Conservation (phyloP, 352 stramenopile species). For the Globisporangium perplexum region DNA sequence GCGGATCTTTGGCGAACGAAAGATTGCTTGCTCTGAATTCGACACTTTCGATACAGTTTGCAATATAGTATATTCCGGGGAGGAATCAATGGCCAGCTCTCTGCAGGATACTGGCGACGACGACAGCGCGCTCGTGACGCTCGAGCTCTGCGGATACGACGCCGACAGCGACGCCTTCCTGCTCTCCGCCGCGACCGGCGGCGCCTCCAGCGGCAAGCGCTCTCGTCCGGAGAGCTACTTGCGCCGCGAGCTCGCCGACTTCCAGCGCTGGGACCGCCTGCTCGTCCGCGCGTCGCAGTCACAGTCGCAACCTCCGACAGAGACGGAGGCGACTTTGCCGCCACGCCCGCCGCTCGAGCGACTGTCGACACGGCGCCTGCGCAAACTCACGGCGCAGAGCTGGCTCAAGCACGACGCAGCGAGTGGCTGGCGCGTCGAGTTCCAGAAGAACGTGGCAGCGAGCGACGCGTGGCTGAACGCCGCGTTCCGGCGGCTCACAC, state of each 20-base stretch:
- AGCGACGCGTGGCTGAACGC: conserved; percentile 56
- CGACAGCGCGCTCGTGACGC: background rate
- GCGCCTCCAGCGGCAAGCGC: conserved; percentile 2
- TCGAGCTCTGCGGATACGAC: conserved; percentile 35
- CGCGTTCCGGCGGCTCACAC: conserved; percentile 24
- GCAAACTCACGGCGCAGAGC: conserved; percentile 41
- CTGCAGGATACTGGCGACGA: background rate
- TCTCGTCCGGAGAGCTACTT: conserved; percentile 7
- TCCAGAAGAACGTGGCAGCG: conserved; percentile 51
- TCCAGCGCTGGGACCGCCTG: conserved; percentile 37
- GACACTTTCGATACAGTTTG: background rate
- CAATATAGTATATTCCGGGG: background rate
- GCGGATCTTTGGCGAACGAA: no score
- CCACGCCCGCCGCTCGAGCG: conserved; percentile 15
- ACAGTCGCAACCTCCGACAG: background rate
- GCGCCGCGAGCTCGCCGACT: conserved; percentile 31
- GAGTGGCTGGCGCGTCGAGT: conserved; percentile 45
- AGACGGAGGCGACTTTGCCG: background rate
- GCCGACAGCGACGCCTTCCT: conserved; percentile 24
- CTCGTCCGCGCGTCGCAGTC: conserved; percentile 11
- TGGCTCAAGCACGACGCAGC: conserved; percentile 40
- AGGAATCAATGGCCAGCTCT: background rate
- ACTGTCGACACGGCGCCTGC: conserved; percentile 49
- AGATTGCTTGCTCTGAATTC: no score
- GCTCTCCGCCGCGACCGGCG: conserved; percentile 8